Percentiles rank a stretch among this genome's conserved stretches.
phyloP scores from a whole-genome alignment of 768 basidiomycete species.

The Tubosaeta brunneosetosa region DNA sequence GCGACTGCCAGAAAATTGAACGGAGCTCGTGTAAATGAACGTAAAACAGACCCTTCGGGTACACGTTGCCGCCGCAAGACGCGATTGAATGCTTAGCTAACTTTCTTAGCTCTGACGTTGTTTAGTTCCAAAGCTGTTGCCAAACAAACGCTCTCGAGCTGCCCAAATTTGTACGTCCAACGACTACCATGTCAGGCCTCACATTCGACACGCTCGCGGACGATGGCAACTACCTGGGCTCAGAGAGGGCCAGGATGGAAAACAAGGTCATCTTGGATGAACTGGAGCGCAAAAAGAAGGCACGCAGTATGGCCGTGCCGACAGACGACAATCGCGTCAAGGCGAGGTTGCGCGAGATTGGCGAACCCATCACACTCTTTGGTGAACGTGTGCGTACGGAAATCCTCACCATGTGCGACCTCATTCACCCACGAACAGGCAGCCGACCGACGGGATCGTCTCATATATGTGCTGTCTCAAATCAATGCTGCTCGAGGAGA shows the following conservation, averaged over 20 bases:
- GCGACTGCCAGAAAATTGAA: constrained; percentile 12
- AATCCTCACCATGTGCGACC: neutral
- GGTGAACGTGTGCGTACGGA: constrained; percentile 84
- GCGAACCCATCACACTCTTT: constrained; percentile 95
- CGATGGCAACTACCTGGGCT: constrained; percentile 70
- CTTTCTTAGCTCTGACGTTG: constrained; percentile 10
- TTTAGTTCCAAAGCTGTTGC: constrained; percentile 32
- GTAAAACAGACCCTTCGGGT: constrained; percentile 21
- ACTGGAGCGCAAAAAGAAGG: constrained; percentile 96
- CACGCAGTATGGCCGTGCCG: constrained; percentile 89
- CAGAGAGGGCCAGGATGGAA: constrained; percentile 71
- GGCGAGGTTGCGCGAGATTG: constrained; percentile 83
- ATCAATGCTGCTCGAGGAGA: constrained; percentile 86
- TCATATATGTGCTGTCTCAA: constrained; percentile 93
- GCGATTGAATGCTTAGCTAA: neutral
- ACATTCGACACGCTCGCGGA: constrained; percentile 73
- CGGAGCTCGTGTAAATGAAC: constrained; percentile 15
- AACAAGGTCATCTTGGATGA: constrained; percentile 89
- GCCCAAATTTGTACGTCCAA: constrained; percentile 15
- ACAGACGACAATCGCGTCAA: constrained; percentile 95
- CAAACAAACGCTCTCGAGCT: constrained; percentile 29
- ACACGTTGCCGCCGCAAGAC: neutral
- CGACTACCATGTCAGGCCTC: constrained; percentile 57
- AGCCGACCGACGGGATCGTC: constrained; percentile 91
- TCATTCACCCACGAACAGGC: constrained; percentile 49